Evolutionary conservation across 2,329 filamentous ascomycete genomes (phyloP), one percentile per base, ranked within the genome.

Genomic region (Trematosphaeria pertusa): DNA sequence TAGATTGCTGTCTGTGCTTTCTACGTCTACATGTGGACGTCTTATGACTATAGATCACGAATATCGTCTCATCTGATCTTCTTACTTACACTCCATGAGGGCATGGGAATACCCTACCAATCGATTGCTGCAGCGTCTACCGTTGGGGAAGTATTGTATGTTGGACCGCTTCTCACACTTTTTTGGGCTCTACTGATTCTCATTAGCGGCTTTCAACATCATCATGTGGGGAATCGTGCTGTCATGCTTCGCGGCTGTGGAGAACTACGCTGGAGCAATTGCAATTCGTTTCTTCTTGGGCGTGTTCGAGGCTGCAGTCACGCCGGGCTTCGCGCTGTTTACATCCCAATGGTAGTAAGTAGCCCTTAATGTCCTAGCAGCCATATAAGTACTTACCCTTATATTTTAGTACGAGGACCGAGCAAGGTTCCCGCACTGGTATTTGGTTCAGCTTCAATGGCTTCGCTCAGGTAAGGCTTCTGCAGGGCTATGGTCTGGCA

Each of bases 331-430:
- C 56, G 81, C 84, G 0, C 75, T 89, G 1, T 78, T 89, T 56
- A 88, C 86, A 1, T 82, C 77, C 3, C 84, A 88, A 70, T 89
- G 86, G 86, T 90, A 88, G n/a, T n/a, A n/a, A n/a, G n/a, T n/a
- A n/a, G n/a, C n/a, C n/a, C n/a, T n/a, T n/a, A n/a, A n/a, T n/a
- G n/a, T n/a, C n/a, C n/a, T n/a, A n/a, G n/a, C n/a, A n/a, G n/a
- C n/a, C n/a, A n/a, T n/a, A n/a, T n/a, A n/a, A n/a, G n/a, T n/a
- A n/a, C n/a, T n/a, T n/a, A n/a, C n/a, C n/a, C n/a, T n/a, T n/a
- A n/a, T n/a, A n/a, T n/a, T n/a, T n/a, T n/a, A n/a, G n/a, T 58
- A 89, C 87, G 1, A 85, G 85, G 65, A 76, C 77, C 43, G 87
- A 89, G 64, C 86, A 89, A 71, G 84, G 82, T 1, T 73, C 77